phyloP scores from a whole-genome alignment of 2,329 filamentous ascomycete species.

The Trichophaea hybrida region DNA sequence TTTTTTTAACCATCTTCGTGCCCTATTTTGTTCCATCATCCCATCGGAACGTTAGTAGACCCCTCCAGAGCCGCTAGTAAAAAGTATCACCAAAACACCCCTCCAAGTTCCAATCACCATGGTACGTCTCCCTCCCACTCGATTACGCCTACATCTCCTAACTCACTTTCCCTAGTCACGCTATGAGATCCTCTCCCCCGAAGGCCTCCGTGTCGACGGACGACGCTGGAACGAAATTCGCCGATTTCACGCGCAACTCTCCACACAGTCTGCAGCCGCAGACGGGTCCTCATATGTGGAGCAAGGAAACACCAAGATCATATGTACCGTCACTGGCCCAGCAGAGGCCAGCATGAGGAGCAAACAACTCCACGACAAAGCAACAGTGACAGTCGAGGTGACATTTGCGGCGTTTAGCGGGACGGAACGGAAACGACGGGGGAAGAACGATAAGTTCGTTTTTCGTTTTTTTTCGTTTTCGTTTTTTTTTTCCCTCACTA shows the following conservation, averaged over 20 bases:
- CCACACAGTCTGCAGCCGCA: slow-evolving; percentile 68
- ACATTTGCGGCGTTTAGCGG: slow-evolving; percentile 77
- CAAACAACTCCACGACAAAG: slow-evolving; percentile 39
- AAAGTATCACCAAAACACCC: too few species aligned
- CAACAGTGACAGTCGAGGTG: slow-evolving; percentile 65
- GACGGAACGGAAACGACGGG: slow-evolving; percentile 66
- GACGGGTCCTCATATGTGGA: slow-evolving; percentile 89
- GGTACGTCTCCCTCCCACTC: not conserved
- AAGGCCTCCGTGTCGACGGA: slow-evolving; percentile 41
- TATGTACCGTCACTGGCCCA: slow-evolving; percentile 81
- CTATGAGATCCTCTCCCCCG: slow-evolving; percentile 22
- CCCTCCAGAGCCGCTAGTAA: too few species aligned
- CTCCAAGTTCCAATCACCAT: not conserved
- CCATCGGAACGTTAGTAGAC: too few species aligned
- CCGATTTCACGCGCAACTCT: slow-evolving; percentile 73
- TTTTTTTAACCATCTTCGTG: too few species aligned
- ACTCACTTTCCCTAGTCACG: slow-evolving; percentile 6
- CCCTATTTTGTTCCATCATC: too few species aligned
- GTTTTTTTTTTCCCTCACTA: not conserved
- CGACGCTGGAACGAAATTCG: slow-evolving; percentile 96
- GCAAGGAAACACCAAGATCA: slow-evolving; percentile 94
- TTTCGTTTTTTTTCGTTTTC: not conserved
- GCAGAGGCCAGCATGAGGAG: slow-evolving; percentile 48
- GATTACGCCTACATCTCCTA: not conserved
- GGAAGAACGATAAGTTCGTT: slow-evolving; percentile 61